A percentile compares a stretch with the other conserved stretches of the same genome.
Evolutionary conservation across 2,329 filamentous ascomycete species (phyloP).

Genomic region (Zasmidium angulare): DNA sequence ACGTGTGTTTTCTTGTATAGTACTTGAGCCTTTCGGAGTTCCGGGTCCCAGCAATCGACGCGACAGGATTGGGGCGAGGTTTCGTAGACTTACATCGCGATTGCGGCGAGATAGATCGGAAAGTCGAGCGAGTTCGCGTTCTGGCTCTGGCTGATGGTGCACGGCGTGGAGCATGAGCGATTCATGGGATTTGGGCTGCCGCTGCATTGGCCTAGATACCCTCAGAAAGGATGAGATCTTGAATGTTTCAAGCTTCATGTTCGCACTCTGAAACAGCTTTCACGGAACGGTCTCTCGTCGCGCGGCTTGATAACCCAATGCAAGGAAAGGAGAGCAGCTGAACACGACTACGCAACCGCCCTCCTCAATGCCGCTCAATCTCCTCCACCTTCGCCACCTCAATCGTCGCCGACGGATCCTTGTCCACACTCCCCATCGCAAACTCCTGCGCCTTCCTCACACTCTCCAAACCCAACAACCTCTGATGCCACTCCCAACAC

Average conservation of each 20-base stretch:
- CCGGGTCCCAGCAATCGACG: not conserved
- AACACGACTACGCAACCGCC: too few relatives aligned
- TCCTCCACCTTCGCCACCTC: not conserved
- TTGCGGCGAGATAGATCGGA: not conserved
- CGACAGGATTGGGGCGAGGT: not conserved
- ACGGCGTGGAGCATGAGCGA: too few relatives aligned
- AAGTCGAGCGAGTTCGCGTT: not conserved
- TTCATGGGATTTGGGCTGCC: not conserved
- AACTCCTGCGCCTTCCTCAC: conserved; percentile 31
- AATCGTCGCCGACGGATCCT: not conserved
- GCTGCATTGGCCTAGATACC: not conserved
- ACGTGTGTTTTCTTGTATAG: conserved; percentile 4
- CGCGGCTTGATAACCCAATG: too few relatives aligned
- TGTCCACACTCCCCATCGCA: not conserved
- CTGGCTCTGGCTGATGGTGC: not conserved
- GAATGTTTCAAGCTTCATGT: too few relatives aligned
- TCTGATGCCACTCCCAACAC: conserved; percentile 31
- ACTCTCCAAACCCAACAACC: conserved; percentile 25
- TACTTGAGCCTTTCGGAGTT: not conserved
- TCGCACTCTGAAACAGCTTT: too few relatives aligned
- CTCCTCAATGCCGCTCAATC: not conserved
- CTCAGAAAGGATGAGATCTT: not conserved
- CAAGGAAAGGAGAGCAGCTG: too few relatives aligned
- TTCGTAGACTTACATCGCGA: not conserved
- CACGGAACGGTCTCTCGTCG: too few relatives aligned